Percentiles rank a stretch among this genome's conserved stretches.
phyloP scores from a whole-genome alignment of 768 basidiomycete genomes.

The Suillus occidentalis region DNA sequence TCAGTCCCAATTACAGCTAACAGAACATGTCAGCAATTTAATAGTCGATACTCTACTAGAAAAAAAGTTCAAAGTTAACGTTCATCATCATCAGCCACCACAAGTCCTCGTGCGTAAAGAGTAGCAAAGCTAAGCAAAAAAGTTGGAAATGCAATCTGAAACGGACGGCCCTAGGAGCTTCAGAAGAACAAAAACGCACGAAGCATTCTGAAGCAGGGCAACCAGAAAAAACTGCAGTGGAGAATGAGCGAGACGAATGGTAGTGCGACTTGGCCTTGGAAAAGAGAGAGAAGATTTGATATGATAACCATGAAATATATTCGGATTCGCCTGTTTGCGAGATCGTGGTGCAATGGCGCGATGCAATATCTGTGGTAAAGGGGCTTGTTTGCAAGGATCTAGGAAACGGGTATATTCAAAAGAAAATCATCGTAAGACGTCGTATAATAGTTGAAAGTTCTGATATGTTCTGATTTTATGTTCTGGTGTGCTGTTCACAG shows the following conservation, averaged over 20 bases:
- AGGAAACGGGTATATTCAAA: constrained; percentile 33
- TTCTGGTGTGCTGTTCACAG: constrained; percentile 22
- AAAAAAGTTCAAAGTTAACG: constrained; percentile 11
- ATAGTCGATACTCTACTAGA: constrained; percentile 12
- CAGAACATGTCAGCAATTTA: constrained; percentile 27
- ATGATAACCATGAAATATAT: constrained; percentile 35
- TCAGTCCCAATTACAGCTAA: constrained; percentile 29
- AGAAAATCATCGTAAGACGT: constrained; percentile 34
- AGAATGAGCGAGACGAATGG: constrained; percentile 20
- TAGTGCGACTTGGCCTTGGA: constrained; percentile 24
- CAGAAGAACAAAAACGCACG: constrained; percentile 27
- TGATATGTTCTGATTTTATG: constrained; percentile 12
- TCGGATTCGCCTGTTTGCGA: constrained; percentile 28
- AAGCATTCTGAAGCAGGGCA: constrained; percentile 15
- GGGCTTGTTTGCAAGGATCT: constrained; percentile 33
- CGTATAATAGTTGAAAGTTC: constrained; percentile 29
- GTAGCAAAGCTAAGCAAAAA: constrained; percentile 9
- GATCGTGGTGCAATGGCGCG: constrained; percentile 24
- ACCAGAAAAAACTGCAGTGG: constrained; percentile 16
- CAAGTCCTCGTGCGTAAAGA: constrained; percentile 17
- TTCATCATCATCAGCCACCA: constrained; percentile 16
- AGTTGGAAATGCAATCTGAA: constrained; percentile 12
- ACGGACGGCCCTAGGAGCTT: neutral
- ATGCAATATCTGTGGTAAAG: constrained; percentile 34
- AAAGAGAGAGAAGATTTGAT: constrained; percentile 27